Evolutionary conservation across 352 stramenopile species (phyloP).

Genomic region (Globisporangium paroecandrum): DNA sequence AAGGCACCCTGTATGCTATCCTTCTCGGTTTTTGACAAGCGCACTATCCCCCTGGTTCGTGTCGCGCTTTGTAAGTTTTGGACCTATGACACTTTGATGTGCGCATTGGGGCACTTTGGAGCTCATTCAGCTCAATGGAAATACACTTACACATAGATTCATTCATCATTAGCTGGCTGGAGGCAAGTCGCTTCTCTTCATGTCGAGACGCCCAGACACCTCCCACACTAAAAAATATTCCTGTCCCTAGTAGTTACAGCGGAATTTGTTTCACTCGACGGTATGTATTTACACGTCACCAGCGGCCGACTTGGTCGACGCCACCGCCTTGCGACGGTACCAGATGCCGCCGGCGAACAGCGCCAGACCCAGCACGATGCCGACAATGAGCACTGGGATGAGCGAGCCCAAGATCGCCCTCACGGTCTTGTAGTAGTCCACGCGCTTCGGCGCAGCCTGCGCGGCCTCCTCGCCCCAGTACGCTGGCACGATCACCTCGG

Average conservation of each 20-base stretch:
- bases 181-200: constrained; percentile 1
- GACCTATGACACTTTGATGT: neutral
- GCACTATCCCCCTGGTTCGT: neutral
- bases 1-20: neutral
- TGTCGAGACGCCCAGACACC: neutral
- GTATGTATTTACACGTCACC: constrained; percentile 14
- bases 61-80: neutral
- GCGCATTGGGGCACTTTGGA: neutral
- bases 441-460: too few species aligned
- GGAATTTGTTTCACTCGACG: constrained; percentile 1
- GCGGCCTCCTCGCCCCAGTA: too few species aligned
- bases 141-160: constrained; percentile 5
- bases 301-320: constrained; percentile 16
- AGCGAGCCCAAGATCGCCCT: too few species aligned
- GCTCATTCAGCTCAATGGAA: neutral
- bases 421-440: too few species aligned
- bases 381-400: too few species aligned
- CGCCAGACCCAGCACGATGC: constrained; percentile 24
- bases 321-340: constrained; percentile 30
- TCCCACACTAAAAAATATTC: constrained; percentile 9
- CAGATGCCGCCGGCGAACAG: constrained; percentile 43
- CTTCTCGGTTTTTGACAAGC: neutral
- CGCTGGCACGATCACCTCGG: too few species aligned
- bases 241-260: neutral
- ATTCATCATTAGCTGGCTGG: neutral